Evolutionary conservation across 257 asterid species (phyloP), one percentile per base, ranked within the genome.

Genomic region (Solanum rostratum): DNA sequence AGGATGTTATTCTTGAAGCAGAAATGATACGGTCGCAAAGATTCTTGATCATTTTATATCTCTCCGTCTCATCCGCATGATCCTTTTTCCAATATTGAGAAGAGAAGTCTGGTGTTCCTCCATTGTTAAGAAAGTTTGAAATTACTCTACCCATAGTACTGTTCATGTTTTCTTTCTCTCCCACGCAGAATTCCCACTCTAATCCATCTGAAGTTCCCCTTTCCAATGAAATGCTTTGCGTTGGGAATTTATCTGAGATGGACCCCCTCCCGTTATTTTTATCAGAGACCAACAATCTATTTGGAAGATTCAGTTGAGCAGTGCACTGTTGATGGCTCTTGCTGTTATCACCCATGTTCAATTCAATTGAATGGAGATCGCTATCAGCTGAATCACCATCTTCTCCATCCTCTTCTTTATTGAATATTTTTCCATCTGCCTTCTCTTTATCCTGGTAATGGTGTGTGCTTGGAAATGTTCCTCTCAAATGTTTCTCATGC

Each of bases 1-100:
- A 82, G 8, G 88, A 88, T 52, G 87, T 84, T 90, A 87, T 92
- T 3, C 97, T 87, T 87, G 90, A 87, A 88, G 89, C 89, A 18
- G 96, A 94, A 14, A 95, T 97, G 27, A 94, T 91, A 54, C 91
- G 97, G 76, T 94, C 97, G 83, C 98, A 89, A 6, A 96, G 93
- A 79, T 96, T 92, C 85, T 94, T 93, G 63, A 96, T 96, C 95
- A 93, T 92, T 33, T 93, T 93, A 79, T 91, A 94, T 80, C 98
- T 69, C 91, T 94, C 94, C 20, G 90, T 86, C 81, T 96, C 99
- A 62, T 92, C 99, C 55, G 91, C 96, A 5, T 78, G 80, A 27
- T 89, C 94, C 80, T 84, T 91, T 85, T 90, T 89, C 97, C 92
- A 91, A n/a, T 89, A 82, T 16, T 83, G 86, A 3, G 95, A 88